Base-by-base conservation (phyloP, 1,139 yeast species). In the Yamadazyma dendronema region DNA sequence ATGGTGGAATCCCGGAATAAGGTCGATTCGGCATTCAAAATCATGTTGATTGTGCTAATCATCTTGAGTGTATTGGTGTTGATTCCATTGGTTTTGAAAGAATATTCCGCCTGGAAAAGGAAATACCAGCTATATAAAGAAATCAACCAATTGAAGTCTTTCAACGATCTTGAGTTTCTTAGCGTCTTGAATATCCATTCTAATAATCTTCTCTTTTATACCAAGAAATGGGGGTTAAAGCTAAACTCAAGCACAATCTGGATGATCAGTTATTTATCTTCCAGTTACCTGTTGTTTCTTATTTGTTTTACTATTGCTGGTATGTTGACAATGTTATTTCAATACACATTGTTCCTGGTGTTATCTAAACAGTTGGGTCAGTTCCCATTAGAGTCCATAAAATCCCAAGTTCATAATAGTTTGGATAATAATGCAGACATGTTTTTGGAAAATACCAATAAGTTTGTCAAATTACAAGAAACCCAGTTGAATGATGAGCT, bases 401-500 rank as follows among this genome's bases (percentile, higher is more conserved):
- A 31, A 7, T n/a, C 19, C 6, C 39, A 35, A n/a, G 24, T 41
- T 7, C 16, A 35, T 9, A 17, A 4, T 2, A 23, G 41, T 4
- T 5, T 40, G 13, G 14, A 26, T 4, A 30, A 29, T 7, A 37
- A 37, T 15, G 37, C 41, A 11, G 35, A 34, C 13, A n/a, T 17
- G 8, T 46, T 44, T 21, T 21, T 49, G 26, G 11, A 12, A 11
- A 31, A 32, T 16, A 53, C 64, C 27, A 63, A 65, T 39, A 25
- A n/a, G 2, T 57, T 54, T 28, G 49, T 67, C 5, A 33, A 39
- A 4, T 16, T 35, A 1, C 58, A 62, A 33, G 57, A 86, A 53
- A 36, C 44, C 1, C 54, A 56, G 4, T 58, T 89, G 27, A 90
- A 90, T 56, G 59, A 69, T 4, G 77, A 82, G 30, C 47, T 88